Conservation (phyloP, 2,329 filamentous ascomycete genomes). For the Monilinia polystroma region DNA sequence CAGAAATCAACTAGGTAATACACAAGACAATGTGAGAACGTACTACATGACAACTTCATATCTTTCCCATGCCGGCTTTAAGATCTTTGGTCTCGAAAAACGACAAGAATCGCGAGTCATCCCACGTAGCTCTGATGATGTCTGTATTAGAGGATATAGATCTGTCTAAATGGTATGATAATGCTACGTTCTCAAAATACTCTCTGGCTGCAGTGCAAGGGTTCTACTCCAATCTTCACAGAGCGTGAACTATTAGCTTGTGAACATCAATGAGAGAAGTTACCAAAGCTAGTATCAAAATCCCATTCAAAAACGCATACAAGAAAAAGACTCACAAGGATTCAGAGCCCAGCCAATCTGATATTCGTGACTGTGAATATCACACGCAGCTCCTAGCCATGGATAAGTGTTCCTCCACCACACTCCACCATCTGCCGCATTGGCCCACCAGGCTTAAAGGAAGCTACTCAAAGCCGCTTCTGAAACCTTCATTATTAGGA, state of each 20-base stretch:
- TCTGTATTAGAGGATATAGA: slow-evolving; percentile 10
- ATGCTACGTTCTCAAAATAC: slow-evolving; percentile 13
- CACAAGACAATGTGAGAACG: neutral
- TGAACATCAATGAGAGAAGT: neutral
- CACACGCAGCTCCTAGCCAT: slow-evolving; percentile 6
- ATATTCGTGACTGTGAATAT: slow-evolving; percentile 16
- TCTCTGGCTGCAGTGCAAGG: neutral
- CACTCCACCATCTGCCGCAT: slow-evolving; percentile 6
- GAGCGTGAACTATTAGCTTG: neutral
- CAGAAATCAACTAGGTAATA: neutral
- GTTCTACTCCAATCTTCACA: slow-evolving; percentile 15
- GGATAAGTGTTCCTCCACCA: slow-evolving; percentile 18
- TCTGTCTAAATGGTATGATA: slow-evolving; percentile 1
- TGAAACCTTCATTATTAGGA: too few relatives aligned
- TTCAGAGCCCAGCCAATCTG: slow-evolving; percentile 15
- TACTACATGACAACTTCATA: slow-evolving; percentile 12
- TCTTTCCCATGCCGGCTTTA: neutral
- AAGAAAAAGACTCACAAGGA: slow-evolving; percentile 11
- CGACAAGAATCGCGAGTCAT: slow-evolving; percentile 6
- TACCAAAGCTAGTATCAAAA: neutral
- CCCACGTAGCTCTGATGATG: slow-evolving; percentile 8
- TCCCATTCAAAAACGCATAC: neutral
- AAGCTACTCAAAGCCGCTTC: too few relatives aligned
- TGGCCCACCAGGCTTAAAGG: too few relatives aligned
- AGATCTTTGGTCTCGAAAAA: slow-evolving; percentile 13